Evolutionary conservation across 371 early-diverging fungal genomes (phyloP).

Genomic region (Blakeslea trispora): DNA sequence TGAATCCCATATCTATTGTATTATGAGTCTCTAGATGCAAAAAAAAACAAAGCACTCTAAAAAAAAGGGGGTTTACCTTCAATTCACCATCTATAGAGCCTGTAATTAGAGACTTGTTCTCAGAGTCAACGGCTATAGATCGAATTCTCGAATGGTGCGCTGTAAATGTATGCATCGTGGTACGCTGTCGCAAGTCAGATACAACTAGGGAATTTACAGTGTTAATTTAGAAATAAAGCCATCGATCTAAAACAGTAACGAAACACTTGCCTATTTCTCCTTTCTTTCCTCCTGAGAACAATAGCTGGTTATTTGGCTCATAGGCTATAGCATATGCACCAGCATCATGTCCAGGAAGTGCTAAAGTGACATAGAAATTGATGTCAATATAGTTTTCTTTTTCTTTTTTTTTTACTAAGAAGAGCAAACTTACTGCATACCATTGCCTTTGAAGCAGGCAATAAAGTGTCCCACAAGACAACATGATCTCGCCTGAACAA

Average conservation of each 20-base stretch:
- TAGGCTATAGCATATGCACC: constrained; percentile 74
- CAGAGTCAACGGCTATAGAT: constrained; percentile 65
- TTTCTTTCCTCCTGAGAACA: constrained; percentile 75
- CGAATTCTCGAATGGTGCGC: constrained; percentile 74
- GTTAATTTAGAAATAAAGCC: constrained; percentile 3
- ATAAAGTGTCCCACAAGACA: constrained; percentile 76
- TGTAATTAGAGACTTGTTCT: constrained; percentile 60
- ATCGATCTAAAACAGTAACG: neutral
- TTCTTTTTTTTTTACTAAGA: neutral
- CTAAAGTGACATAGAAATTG: constrained; percentile 12
- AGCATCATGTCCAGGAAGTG: constrained; percentile 49
- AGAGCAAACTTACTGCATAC: constrained; percentile 53
- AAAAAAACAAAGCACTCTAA: neutral
- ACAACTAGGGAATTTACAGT: constrained; percentile 63
- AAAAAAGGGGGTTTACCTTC: constrained; percentile 37
- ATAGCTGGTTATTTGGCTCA: constrained; percentile 57
- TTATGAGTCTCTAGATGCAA: too few species aligned
- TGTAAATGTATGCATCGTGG: constrained; percentile 65
- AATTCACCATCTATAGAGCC: constrained; percentile 65
- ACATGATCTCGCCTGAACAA: constrained; percentile 55
- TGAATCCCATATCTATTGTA: constrained; percentile 70
- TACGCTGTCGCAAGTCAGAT: constrained; percentile 74
- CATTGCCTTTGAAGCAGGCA: constrained; percentile 64
- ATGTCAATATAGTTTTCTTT: neutral
- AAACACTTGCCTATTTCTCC: constrained; percentile 72